Evolutionary conservation across 257 asterid species (phyloP), one percentile per base, ranked within the genome.

Genomic region (Voacanga thouarsii): DNA sequence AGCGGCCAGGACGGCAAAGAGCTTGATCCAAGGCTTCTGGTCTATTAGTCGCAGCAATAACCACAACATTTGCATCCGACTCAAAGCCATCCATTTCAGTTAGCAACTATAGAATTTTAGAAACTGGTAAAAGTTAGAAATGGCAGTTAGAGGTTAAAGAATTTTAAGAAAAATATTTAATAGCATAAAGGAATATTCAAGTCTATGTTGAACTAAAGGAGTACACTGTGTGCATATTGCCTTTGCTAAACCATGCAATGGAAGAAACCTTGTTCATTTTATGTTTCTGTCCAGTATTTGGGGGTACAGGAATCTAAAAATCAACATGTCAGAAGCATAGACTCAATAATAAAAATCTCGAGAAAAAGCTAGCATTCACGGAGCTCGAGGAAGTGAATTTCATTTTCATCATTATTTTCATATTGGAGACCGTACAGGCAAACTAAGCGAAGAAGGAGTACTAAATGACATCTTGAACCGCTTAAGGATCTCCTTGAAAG

Each of bases 1-100:
- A 93, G 47, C 99, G 94, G 26, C 98, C 99, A 28, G 98, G 99
- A 75, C 99, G 87, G 82, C 99, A 96, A 56, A 93, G 89, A 64
- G 99, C 99, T 75, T 97, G 92, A 78, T 96, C 99, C 84, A 96
- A 80, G 45, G 98, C 97, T 81, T 96, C 99, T 61, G 99, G 98
- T 71, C 99, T 88, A 84, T 96, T 96, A 45, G 99, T 96, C 12
- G 99, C 99, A 75, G 97, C 98, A 63, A 96, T 88, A 49, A 96
- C 98, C 76, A 93, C 91, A 74, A 96, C 90, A 77, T 86, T 90
- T 69, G 80, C 56, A 51, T 86, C 92, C 0, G 97, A 88, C 68
- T 93, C 98, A 61, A 96, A 96, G 64, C 98, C 99, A 26, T 96
- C 99, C 99, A 96, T 96, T 89, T 96, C 98, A 56, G 99, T 96